phyloP scores from a whole-genome alignment of 2,329 filamentous ascomycete species.

The Thyridium curvatum region DNA sequence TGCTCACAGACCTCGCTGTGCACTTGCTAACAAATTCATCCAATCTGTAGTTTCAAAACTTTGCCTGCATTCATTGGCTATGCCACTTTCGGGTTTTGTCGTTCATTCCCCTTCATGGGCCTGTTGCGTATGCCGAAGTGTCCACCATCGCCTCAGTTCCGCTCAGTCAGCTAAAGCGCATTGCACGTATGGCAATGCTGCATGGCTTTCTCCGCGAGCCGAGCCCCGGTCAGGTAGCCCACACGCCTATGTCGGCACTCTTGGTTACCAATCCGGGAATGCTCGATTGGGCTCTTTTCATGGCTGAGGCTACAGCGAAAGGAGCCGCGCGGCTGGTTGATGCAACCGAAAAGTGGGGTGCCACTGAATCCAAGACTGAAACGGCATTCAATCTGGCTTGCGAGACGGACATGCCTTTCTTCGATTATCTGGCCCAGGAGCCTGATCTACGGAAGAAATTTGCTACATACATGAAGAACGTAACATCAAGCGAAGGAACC shows the following conservation, averaged over 20 bases:
- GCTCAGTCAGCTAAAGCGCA: conserved; percentile 11
- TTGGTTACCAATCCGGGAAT: conserved; percentile 17
- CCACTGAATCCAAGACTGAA: conserved; percentile 13
- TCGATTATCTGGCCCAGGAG: conserved; percentile 19
- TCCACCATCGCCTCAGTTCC: conserved; percentile 11
- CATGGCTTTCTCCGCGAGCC: conserved; percentile 24
- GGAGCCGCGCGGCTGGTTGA: conserved; percentile 8
- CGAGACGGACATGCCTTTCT: conserved; percentile 19
- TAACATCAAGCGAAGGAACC: conserved; percentile 14
- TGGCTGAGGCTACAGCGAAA: conserved; percentile 11
- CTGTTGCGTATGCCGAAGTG: conserved; percentile 7
- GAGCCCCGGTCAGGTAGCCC: conserved; percentile 17
- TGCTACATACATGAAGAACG: conserved; percentile 22
- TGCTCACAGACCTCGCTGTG: too few relatives aligned
- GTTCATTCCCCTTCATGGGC: conserved; percentile 7
- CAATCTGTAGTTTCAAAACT: too few relatives aligned
- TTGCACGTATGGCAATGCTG: conserved; percentile 30
- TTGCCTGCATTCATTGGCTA: too few relatives aligned
- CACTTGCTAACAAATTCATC: too few relatives aligned
- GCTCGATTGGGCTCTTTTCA: conserved; percentile 22
- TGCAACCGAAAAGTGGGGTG: conserved; percentile 19
- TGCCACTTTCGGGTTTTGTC: conserved; percentile 8
- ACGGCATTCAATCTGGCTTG: conserved; percentile 22
- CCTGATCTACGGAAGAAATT: conserved; percentile 17
- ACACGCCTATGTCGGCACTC: conserved; percentile 22